phyloP scores from a whole-genome alignment of 164 flowering plant genomes.

The Magnolia kwangsiensis region DNA sequence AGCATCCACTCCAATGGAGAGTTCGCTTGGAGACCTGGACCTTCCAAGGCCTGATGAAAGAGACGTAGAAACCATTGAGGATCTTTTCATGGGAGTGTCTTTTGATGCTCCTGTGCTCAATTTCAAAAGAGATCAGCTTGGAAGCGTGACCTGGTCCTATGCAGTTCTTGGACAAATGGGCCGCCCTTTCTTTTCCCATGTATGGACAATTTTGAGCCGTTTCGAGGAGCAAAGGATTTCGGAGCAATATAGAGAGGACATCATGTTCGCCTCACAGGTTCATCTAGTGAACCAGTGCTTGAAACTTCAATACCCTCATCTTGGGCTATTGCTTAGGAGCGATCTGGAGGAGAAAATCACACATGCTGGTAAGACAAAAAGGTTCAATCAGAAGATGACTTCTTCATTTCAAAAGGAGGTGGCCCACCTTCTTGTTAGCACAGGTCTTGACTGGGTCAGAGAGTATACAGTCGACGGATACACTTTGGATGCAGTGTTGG shows the following conservation, averaged over 20 bases:
- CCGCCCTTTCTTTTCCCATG: slow-evolving; percentile 58
- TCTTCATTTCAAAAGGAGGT: slow-evolving; percentile 96
- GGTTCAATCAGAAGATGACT: slow-evolving; percentile 81
- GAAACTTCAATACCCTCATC: slow-evolving; percentile 77
- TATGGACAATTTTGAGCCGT: slow-evolving; percentile 63
- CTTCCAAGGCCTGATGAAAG: slow-evolving; percentile 14
- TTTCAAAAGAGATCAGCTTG: slow-evolving; percentile 76
- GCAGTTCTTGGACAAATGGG: slow-evolving; percentile 83
- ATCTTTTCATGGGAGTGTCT: slow-evolving; percentile 18
- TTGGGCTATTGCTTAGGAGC: slow-evolving; percentile 42
- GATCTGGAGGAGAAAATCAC: slow-evolving; percentile 66
- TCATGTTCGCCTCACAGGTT: slow-evolving; percentile 91
- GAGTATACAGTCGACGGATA: slow-evolving; percentile 80
- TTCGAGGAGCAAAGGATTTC: slow-evolving; percentile 72
- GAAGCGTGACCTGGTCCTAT: slow-evolving; percentile 95
- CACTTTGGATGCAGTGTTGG: slow-evolving; percentile 80
- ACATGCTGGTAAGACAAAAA: slow-evolving; percentile 67
- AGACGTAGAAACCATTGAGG: slow-evolving; percentile 12
- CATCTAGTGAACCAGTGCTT: slow-evolving; percentile 76
- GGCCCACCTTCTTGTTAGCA: slow-evolving; percentile 76
- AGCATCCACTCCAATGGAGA: slow-evolving; percentile 5
- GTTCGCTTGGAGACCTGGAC: neutral
- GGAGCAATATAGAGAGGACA: slow-evolving; percentile 79
- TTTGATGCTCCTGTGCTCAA: slow-evolving; percentile 34
- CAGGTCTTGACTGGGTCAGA: slow-evolving; percentile 83